phyloP scores from a whole-genome alignment of 306 rosid species.

The Potentilla sterilis region DNA sequence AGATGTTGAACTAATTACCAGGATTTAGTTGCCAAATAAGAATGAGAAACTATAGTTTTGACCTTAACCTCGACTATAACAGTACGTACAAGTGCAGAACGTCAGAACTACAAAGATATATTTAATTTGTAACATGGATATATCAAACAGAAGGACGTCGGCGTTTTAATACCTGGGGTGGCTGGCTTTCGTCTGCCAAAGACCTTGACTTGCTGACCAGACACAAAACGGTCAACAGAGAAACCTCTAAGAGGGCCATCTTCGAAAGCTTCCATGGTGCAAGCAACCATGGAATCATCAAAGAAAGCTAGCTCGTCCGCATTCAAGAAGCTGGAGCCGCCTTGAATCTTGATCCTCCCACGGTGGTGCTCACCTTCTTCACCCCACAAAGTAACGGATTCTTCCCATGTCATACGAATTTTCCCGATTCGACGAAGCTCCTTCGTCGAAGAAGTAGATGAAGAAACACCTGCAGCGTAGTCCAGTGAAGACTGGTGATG shows the following conservation, averaged over 20 bases:
- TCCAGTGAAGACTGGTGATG: conserved; percentile 33
- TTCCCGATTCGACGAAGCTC: conserved; percentile 84
- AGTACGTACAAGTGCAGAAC: not conserved
- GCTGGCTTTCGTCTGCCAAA: conserved; percentile 82
- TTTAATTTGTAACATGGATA: not conserved
- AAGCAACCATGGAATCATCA: conserved; percentile 80
- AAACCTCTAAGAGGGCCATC: conserved; percentile 79
- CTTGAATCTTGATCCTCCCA: conserved; percentile 67
- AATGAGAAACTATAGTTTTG: not conserved
- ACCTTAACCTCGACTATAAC: not conserved
- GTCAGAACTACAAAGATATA: not conserved
- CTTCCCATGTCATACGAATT: conserved; percentile 88
- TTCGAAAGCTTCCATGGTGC: conserved; percentile 77
- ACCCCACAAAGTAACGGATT: conserved; percentile 82
- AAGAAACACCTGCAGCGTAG: conserved; percentile 36
- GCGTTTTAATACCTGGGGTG: conserved; percentile 40
- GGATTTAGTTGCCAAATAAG: not conserved
- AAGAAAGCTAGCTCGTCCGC: conserved; percentile 82
- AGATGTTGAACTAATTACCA: not conserved
- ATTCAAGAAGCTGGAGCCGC: conserved; percentile 55
- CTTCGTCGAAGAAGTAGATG: conserved; percentile 35
- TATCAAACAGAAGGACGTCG: not conserved
- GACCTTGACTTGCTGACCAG: conserved; percentile 89
- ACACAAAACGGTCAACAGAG: conserved; percentile 79
- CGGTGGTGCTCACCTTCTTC: conserved; percentile 79